Conservation (phyloP, 2,329 filamentous ascomycete genomes). For the Triangularia verruculosa region DNA sequence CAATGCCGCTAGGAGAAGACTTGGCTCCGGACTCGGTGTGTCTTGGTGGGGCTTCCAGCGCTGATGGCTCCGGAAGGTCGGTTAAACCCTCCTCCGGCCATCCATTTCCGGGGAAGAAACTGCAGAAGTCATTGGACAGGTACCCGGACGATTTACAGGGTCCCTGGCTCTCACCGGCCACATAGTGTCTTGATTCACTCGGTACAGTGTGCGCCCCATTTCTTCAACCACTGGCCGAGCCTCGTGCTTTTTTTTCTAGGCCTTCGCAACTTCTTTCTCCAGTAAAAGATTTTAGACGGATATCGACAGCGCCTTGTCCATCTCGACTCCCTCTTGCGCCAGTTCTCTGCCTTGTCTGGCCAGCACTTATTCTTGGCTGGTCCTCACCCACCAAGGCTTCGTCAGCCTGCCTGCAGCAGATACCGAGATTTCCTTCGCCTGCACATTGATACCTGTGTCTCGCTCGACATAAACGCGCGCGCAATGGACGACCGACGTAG, state of each 20-base stretch:
- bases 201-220: background rate
- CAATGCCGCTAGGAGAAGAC: slow-evolving; percentile 14
- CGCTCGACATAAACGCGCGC: background rate
- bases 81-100: background rate
- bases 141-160: background rate
- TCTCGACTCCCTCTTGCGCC: background rate
- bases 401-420: background rate
- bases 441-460: background rate
- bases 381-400: too few species aligned
- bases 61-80: slow-evolving; percentile 1
- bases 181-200: background rate
- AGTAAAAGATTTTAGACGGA: background rate
- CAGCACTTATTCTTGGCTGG: background rate
- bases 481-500: slow-evolving; percentile 71
- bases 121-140: background rate
- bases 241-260: slow-evolving; percentile 6
- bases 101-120: background rate
- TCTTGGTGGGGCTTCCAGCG: background rate
- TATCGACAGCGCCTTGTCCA: background rate
- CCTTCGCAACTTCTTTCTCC: background rate
- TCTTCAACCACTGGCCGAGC: background rate
- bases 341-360: background rate
- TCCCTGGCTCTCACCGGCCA: background rate
- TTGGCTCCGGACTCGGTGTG: slow-evolving; percentile 16
- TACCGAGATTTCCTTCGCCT: background rate